Evolutionary conservation across 345 rosid species (phyloP).

Genomic region (Salix brachista): DNA sequence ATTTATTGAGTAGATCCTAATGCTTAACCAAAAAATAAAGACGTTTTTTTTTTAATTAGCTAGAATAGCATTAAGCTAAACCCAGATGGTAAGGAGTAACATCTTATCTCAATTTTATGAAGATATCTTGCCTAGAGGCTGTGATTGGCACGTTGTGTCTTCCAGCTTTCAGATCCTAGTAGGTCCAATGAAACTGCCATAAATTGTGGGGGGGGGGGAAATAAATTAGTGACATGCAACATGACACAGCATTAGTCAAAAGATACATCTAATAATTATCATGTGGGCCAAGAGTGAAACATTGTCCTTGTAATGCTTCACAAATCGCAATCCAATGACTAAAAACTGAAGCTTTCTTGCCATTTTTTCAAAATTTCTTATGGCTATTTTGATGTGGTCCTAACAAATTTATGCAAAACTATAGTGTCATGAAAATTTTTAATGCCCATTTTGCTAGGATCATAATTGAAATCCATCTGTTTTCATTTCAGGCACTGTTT

Average conservation of each 20-base stretch:
- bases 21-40: neutral
- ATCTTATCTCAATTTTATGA: neutral
- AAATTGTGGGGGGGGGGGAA: neutral
- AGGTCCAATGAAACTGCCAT: neutral
- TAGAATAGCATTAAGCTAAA: neutral
- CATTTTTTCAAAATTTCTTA: neutral
- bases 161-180: neutral
- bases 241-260: neutral
- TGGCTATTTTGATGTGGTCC: neutral
- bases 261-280: neutral
- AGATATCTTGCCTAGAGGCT: neutral
- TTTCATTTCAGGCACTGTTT: slow-evolving; percentile 56
- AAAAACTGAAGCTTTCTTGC: neutral
- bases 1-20: neutral
- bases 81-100: neutral
- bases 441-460: too few relatives aligned
- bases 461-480: too few relatives aligned
- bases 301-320: neutral
- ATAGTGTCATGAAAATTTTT: too few relatives aligned
- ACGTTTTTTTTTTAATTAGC: neutral
- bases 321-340: neutral
- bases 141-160: neutral
- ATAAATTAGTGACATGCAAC: neutral
- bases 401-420: too few relatives aligned
- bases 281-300: neutral